A percentile compares a stretch with the other conserved stretches of the same genome.
Evolutionary conservation across 164 flowering plant species (phyloP).

Genomic region (Dillenia suffruticosa): DNA sequence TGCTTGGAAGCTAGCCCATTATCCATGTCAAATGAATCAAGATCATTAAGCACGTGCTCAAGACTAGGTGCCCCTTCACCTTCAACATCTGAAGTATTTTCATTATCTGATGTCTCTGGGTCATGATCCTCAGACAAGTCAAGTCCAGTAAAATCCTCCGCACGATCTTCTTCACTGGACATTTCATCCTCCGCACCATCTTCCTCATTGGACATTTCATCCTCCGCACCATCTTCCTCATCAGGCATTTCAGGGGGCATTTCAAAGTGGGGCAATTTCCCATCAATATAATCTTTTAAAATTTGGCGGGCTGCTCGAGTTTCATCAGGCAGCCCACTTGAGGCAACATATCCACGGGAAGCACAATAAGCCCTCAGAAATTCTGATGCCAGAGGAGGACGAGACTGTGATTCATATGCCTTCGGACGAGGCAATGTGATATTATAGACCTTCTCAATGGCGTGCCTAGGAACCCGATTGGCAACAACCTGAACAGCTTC

Average conservation of each 20-base stretch:
- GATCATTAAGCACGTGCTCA: slow-evolving; percentile 56
- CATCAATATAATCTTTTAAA: slow-evolving; percentile 87
- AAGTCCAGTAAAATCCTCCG: slow-evolving; percentile 4
- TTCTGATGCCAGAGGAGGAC: slow-evolving; percentile 80
- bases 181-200: slow-evolving; percentile 12
- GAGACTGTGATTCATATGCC: slow-evolving; percentile 68
- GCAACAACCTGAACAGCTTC: slow-evolving; percentile 90
- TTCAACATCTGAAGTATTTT: slow-evolving; percentile 13
- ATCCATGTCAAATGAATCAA: slow-evolving; percentile 60
- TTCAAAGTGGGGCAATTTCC: slow-evolving; percentile 78
- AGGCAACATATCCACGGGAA: slow-evolving; percentile 83
- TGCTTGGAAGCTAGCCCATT: slow-evolving; percentile 49
- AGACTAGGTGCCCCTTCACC: slow-evolving; percentile 21
- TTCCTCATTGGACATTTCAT: slow-evolving; percentile 14
- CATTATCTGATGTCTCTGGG: slow-evolving; percentile 35
- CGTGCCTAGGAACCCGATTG: slow-evolving; percentile 58
- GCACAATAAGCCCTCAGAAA: slow-evolving; percentile 73
- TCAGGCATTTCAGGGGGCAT: slow-evolving; percentile 57
- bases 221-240: slow-evolving; percentile 22
- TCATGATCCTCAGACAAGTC: slow-evolving; percentile 14
- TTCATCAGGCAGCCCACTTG: slow-evolving; percentile 95
- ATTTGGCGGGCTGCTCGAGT: slow-evolving; percentile 77
- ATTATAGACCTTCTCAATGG: slow-evolving; percentile 64
- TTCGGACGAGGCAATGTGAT: slow-evolving; percentile 83
- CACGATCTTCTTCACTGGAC: slow-evolving; percentile 4